Percentiles rank a stretch among this genome's conserved stretches.
These are phyloP conservation scores for Elymus sibiricus DNA, from an alignment of 176 grass and related monocot genomes.

Conservation along the genomic window DNA sequence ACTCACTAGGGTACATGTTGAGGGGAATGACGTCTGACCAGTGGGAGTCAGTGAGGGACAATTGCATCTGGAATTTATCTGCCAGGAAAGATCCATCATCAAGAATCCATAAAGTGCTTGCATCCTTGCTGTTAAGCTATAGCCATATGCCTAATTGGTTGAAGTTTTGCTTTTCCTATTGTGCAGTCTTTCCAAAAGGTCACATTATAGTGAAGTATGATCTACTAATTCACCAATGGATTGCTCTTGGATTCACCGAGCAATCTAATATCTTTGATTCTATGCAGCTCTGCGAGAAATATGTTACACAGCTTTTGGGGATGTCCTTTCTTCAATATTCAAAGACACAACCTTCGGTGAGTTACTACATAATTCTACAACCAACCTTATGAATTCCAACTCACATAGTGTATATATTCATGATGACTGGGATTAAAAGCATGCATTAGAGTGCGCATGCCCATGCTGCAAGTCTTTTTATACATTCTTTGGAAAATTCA, in stretches of 20 bases:
- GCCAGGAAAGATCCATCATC: not conserved
- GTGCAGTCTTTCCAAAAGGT: slow-evolving; percentile 13
- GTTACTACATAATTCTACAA: not conserved
- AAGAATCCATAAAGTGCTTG: not conserved
- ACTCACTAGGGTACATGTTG: no score
- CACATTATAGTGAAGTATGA: no score
- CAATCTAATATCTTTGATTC: not conserved
- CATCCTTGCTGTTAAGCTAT: not conserved
- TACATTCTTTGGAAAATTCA: not conserved
- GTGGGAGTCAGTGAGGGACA: not conserved
- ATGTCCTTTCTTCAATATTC: slow-evolving; percentile 4
- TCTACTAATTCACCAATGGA: no score
- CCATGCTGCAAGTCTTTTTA: not conserved
- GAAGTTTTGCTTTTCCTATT: slow-evolving; percentile 28
- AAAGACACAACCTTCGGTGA: not conserved
- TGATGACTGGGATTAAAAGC: not conserved
- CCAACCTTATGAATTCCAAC: not conserved
- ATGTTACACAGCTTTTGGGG: not conserved
- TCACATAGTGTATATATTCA: no score
- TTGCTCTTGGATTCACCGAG: no score
- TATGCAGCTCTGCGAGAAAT: not conserved
- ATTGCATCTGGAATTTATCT: not conserved
- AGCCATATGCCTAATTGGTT: not conserved
- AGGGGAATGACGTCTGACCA: no score
- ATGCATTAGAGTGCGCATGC: not conserved